Evolutionary conservation across 306 rosid species (phyloP).

Genomic region (Ziziphus jujuba): DNA sequence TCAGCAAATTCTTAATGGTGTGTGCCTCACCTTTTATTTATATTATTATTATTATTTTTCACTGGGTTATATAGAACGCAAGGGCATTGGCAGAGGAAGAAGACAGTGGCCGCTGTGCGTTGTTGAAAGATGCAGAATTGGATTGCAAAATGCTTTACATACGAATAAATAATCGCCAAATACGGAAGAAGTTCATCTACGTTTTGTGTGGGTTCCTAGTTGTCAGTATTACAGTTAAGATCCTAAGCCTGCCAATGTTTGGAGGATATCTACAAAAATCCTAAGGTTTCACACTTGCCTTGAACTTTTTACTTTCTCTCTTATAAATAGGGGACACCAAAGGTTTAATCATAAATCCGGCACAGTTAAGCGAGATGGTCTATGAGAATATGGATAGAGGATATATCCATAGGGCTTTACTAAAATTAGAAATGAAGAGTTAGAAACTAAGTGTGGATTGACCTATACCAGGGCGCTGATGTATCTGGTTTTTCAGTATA

Average conservation of each 20-base stretch:
- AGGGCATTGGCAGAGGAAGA: conserved; percentile 48
- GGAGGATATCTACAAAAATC: conserved; percentile 61
- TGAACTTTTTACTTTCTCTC: conserved; percentile 31
- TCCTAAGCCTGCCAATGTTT: conserved; percentile 49
- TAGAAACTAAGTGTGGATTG: not conserved
- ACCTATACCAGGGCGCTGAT: not conserved
- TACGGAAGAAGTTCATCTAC: conserved; percentile 51
- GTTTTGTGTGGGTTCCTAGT: conserved; percentile 50
- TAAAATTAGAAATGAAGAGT: not conserved
- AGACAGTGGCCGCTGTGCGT: conserved; percentile 38
- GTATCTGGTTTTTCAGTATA: not conserved
- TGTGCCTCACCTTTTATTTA: not conserved
- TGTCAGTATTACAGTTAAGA: conserved; percentile 52
- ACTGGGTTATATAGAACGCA: conserved; percentile 49
- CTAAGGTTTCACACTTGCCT: conserved; percentile 42
- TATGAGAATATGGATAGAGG: not conserved
- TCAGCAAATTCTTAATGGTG: no score
- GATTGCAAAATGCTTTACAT: conserved; percentile 49
- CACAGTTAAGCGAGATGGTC: not conserved
- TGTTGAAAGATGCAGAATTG: conserved; percentile 70
- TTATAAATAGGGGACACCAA: not conserved
- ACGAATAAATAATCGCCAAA: conserved; percentile 54
- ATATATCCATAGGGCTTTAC: not conserved
- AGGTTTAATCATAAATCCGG: not conserved
- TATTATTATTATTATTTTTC: not conserved